Base-by-base conservation (phyloP, 768 basidiomycete genomes). In the Cystobasidium tubakii region DNA sequence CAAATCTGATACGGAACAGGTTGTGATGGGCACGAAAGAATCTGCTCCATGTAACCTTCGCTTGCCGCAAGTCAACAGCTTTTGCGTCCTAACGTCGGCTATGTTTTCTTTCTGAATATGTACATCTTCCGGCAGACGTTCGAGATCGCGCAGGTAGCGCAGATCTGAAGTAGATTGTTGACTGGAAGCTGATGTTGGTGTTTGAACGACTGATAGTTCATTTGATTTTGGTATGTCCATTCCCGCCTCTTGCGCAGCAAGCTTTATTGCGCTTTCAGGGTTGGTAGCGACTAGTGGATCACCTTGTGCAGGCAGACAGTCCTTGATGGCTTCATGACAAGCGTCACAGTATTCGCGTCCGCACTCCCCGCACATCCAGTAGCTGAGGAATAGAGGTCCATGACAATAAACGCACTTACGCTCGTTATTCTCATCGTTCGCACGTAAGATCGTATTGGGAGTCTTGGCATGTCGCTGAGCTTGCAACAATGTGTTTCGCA, bases 291-390 rank as follows among this genome's bases (percentile, higher is more conserved):
- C 34, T n/a, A 55, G 21, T 17, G 27, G 66, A 4, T 54, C 19
- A 21, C 44, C 66, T n/a, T 46, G 13, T 46, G 39, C 7, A 9
- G 66, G 66, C 13, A 69, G 66, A 31, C 44, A 69, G 7, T 39
- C 23, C 60, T 31, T 46, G 54, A 72, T 60, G 3, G 43, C 29
- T 23, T 60, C 27, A 23, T 17, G n/a, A 36, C 70, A 72, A 19
- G 73, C 70, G 12, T 15, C 15, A 42, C 70, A 72, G 34, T 36
- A 72, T 12, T 64, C 65, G 12, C 60, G 54, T 10, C 70, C 70
- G 25, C 70, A 72, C 3, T 33, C 57, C 12, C 62, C 70, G 27
- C 70, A 72, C 10, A 46, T 7, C 29, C 33, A 72, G 42, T 36
- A 72, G 36, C 70, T 55, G 9, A 43, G 13, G 57, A 60, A 72